A percentile compares a stretch with the other conserved stretches of the same genome.
Evolutionary conservation across 345 rosid species (phyloP).

Genomic region (Brassica nigra): DNA sequence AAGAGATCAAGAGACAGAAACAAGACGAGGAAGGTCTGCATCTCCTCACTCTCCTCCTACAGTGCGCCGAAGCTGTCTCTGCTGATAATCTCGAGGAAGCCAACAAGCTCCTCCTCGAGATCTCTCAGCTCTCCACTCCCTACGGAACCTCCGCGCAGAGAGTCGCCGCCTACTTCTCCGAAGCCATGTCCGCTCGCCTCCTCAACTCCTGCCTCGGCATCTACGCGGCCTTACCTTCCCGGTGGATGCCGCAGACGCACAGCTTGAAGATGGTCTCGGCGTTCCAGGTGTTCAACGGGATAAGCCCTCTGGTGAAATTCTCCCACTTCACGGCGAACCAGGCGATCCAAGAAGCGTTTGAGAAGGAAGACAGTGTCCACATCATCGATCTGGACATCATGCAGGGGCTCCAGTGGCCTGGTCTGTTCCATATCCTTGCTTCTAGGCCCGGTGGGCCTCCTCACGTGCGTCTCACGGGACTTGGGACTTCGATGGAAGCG

Average conservation of each 20-base stretch:
- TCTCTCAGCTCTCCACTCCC: conserved; percentile 87
- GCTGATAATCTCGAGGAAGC: conserved; percentile 88
- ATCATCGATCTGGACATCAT: conserved; percentile 93
- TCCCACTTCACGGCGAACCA: conserved; percentile 98
- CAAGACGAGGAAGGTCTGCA: conserved; percentile 91
- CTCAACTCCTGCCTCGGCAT: conserved; percentile 88
- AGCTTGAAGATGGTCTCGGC: conserved; percentile 85
- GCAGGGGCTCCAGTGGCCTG: conserved; percentile 99
- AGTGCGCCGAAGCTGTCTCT: conserved; percentile 97
- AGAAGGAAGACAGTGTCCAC: conserved; percentile 91
- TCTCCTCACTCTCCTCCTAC: conserved; percentile 85
- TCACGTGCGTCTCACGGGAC: conserved; percentile 87
- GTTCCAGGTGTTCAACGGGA: conserved; percentile 96
- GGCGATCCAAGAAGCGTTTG: conserved; percentile 96
- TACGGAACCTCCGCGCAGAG: conserved; percentile 96
- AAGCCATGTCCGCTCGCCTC: conserved; percentile 92
- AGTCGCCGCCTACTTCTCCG: conserved; percentile 97
- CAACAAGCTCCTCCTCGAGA: conserved; percentile 83
- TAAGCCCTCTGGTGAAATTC: conserved; percentile 94
- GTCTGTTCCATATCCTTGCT: conserved; percentile 87
- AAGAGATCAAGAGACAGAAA: conserved; percentile 74
- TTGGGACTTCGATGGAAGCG: conserved; percentile 87
- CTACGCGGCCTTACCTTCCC: conserved; percentile 69
- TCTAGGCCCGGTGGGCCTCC: conserved; percentile 96
- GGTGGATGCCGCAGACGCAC: conserved; percentile 63